Base-by-base conservation (phyloP, 306 rosid species). In the Begonia peltatifolia region DNA sequence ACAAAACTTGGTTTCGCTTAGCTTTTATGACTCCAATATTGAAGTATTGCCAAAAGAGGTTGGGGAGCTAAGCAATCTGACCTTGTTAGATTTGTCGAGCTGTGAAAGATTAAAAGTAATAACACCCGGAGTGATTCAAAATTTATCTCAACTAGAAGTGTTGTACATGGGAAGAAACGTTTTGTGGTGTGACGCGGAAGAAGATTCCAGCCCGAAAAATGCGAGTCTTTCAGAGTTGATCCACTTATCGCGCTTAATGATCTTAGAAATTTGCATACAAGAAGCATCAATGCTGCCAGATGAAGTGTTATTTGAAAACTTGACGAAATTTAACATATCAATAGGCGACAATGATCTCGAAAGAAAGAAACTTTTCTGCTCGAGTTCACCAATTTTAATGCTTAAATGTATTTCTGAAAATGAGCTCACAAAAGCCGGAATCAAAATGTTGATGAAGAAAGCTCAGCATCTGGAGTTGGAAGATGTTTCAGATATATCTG, bases 161-260 rank as follows among this genome's bases (percentile, higher is more conserved):
- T 51, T 68, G 18, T 23, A 57, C 1, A 49, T 68, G 67, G 16
- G 2, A 9, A 5, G n/a, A 0, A 55, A 20, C 8, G n/a, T n/a
- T n/a, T n/a, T n/a, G n/a, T n/a, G n/a, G n/a, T n/a, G n/a, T n/a
- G n/a, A n/a, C n/a, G n/a, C n/a, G n/a, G n/a, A n/a, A n/a, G n/a
- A n/a, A n/a, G n/a, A n/a, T n/a, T n/a, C n/a, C n/a, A n/a, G n/a
- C n/a, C n/a, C n/a, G n/a, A 55, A 35, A 10, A 60, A 67, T 42
- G 72, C 67, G 8, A 49, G 50, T 1, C 7, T 61, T 6, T 49
- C 55, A 0, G 72, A 68, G 58, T 47, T 68, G 10, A 55, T 6
- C 10, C 0, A 44, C 12, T 56, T 67, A 9, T 0, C 8, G 12
- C 16, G 8, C 4, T 18, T 68, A 13, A 13, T 50, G 0, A 12